phyloP scores from a whole-genome alignment of 1,284 basidiomycete genomes.

The Blastosporella zonata region DNA sequence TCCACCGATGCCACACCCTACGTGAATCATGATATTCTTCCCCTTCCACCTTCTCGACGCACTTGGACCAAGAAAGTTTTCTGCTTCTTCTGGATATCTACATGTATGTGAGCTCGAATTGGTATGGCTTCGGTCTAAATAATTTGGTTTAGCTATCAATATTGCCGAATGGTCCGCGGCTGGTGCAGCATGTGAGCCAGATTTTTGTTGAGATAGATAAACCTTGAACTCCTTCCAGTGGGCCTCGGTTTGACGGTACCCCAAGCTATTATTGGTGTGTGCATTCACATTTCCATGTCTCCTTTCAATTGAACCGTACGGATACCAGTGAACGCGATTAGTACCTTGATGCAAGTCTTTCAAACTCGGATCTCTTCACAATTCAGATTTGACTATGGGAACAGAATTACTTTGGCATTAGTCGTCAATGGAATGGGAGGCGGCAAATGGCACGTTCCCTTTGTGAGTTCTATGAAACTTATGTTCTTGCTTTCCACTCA shows the following conservation, averaged over 20 bases:
- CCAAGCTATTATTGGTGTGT: slow-evolving; percentile 10
- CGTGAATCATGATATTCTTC: slow-evolving; percentile 11
- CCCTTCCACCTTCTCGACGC: slow-evolving; percentile 11
- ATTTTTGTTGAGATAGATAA: background rate
- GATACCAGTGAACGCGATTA: slow-evolving; percentile 7
- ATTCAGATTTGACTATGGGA: background rate
- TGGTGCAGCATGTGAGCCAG: slow-evolving; percentile 1
- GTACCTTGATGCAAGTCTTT: slow-evolving; percentile 6
- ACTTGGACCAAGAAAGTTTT: slow-evolving; percentile 13
- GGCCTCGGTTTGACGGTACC: slow-evolving; percentile 10
- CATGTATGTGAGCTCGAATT: background rate
- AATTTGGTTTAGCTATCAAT: slow-evolving; percentile 6
- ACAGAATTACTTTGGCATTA: slow-evolving; percentile 8
- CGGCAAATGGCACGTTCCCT: slow-evolving; percentile 14
- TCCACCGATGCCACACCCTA: slow-evolving; percentile 8
- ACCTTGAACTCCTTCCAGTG: slow-evolving; percentile 1
- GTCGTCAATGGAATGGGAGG: slow-evolving; percentile 12
- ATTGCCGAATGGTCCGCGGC: slow-evolving; percentile 13
- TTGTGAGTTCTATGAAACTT: slow-evolving; percentile 1
- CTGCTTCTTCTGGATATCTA: slow-evolving; percentile 13
- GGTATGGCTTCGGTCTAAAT: background rate
- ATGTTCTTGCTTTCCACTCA: background rate
- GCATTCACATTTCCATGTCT: background rate
- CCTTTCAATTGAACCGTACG: background rate
- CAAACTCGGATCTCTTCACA: background rate